phyloP scores from a whole-genome alignment of 192 early-diverging fungal species.

The Thoreauomyces humboldtii region DNA sequence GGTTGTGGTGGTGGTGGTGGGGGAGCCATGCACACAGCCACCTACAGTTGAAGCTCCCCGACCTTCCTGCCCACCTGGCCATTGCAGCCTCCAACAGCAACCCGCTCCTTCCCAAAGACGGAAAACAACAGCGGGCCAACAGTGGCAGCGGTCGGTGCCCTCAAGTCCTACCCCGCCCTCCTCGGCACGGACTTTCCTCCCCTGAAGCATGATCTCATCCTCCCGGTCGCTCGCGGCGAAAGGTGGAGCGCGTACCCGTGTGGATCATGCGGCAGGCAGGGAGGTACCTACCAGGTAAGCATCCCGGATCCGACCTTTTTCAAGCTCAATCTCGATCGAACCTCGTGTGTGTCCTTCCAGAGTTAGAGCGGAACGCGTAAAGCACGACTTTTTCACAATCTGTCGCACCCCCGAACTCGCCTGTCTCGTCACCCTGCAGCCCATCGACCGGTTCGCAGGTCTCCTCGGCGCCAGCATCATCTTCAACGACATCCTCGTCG shows the following conservation, averaged over 20 bases:
- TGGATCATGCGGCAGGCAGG: conserved; percentile 99
- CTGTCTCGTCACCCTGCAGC: conserved; percentile 93
- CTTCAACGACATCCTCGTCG: conserved; percentile 96
- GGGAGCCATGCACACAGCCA: too few species aligned
- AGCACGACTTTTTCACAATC: conserved; percentile 93
- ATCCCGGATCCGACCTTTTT: background rate
- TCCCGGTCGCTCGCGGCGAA: conserved; percentile 79
- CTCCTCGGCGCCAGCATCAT: conserved; percentile 96
- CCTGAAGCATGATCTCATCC: conserved; percentile 88
- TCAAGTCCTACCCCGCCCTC: conserved; percentile 7
- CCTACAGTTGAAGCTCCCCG: too few species aligned
- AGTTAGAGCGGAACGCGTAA: conserved; percentile 82
- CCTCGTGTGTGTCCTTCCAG: too few species aligned
- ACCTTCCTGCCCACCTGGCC: too few species aligned
- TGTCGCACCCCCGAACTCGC: conserved; percentile 91
- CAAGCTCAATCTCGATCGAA: too few species aligned
- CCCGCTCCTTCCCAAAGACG: too few species aligned
- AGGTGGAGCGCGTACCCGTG: conserved; percentile 67
- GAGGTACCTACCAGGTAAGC: conserved; percentile 85
- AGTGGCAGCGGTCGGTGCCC: too few species aligned
- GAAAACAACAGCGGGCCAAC: too few species aligned
- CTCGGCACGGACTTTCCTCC: conserved; percentile 66
- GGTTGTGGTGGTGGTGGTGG: too few species aligned
- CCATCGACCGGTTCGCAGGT: conserved; percentile 85
- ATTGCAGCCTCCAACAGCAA: too few species aligned